These are phyloP conservation scores for Lonicera japonica DNA, from an alignment of 129 eudicot genomes.

Conservation along the genomic window DNA sequence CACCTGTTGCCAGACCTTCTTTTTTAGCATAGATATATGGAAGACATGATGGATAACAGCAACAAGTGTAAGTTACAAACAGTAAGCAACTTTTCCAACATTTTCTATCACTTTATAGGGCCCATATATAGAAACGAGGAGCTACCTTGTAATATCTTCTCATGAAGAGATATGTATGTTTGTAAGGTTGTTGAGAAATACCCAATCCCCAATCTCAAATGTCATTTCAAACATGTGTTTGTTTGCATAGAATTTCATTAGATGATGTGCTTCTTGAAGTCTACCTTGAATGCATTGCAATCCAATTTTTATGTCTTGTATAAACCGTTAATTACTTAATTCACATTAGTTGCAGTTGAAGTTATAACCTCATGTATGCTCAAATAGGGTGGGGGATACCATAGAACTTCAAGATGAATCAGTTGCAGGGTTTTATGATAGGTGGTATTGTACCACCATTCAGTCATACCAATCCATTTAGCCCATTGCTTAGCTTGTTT, in stretches of 20 bases:
- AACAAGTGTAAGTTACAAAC: neutral
- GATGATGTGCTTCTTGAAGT: neutral
- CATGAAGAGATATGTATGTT: neutral
- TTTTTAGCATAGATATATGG: conserved; percentile 4
- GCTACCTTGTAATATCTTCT: neutral
- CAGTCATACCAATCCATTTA: neutral
- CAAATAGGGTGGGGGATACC: neutral
- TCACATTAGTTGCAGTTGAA: too few species aligned
- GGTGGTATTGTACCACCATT: conserved; percentile 13
- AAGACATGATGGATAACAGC: conserved; percentile 1
- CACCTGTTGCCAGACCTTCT: neutral
- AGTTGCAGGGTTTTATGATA: neutral
- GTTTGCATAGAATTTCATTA: neutral
- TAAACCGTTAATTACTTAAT: neutral
- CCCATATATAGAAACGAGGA: neutral
- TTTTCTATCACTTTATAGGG: neutral
- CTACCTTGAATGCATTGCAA: neutral
- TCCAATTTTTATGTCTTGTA: neutral
- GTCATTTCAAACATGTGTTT: neutral
- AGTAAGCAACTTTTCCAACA: conserved; percentile 4
- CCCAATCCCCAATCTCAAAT: neutral
- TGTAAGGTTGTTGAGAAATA: conserved; percentile 2
- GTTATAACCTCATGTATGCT: neutral
- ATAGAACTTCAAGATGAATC: neutral
- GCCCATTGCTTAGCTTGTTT: neutral